Evolutionary conservation across 306 rosid species (phyloP).

Genomic region (Cicer pinnatifidum): DNA sequence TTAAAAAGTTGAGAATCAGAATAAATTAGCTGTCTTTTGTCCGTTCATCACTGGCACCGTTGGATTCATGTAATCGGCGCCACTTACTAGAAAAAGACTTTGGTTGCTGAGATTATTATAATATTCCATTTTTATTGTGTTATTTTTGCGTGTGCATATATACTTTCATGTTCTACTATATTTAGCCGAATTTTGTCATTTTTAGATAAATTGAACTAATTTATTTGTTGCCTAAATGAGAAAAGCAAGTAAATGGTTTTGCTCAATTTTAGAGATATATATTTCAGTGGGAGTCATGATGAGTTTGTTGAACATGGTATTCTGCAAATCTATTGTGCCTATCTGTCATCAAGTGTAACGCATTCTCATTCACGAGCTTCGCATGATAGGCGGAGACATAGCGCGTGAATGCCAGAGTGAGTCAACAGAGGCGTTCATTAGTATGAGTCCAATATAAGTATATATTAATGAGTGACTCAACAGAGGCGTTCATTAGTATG

Average conservation of each 20-base stretch:
- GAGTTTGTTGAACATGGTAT: not conserved
- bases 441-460: not conserved
- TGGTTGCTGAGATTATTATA: not conserved
- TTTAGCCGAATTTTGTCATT: conserved; percentile 10
- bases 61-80: not conserved
- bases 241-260: conserved; percentile 19
- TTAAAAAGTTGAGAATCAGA: conserved; percentile 42
- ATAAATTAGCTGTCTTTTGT: conserved; percentile 32
- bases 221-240: conserved; percentile 41
- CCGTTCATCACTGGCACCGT: not conserved
- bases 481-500: conserved; percentile 1
- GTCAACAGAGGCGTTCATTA: not conserved
- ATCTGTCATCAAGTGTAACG: conserved; percentile 28
- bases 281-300: conserved; percentile 3
- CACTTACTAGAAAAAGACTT: not conserved
- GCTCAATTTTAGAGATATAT: not conserved
- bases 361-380: conserved; percentile 24
- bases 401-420: conserved; percentile 18
- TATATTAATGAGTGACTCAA: conserved; percentile 7
- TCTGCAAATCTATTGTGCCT: not conserved
- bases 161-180: conserved; percentile 12
- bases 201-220: conserved; percentile 1
- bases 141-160: not conserved
- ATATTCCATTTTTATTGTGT: not conserved
- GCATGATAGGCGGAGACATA: not conserved